Evolutionary conservation across 2,329 filamentous ascomycete genomes (phyloP).

Genomic region (Lecanosticta acicola): DNA sequence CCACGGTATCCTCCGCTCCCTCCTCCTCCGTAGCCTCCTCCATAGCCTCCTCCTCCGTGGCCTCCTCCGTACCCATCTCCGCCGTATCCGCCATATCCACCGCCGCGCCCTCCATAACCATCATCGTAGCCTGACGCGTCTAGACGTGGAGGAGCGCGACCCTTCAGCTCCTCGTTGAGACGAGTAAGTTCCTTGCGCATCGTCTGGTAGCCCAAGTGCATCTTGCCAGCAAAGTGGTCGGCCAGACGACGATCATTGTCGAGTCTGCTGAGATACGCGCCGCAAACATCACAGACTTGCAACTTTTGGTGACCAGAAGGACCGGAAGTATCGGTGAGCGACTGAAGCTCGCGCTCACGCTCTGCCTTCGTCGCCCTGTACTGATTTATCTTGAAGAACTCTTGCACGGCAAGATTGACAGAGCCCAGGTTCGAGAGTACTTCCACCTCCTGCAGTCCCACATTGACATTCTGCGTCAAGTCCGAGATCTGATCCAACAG

Average conservation of each 20-base stretch:
- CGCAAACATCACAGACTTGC: conserved; percentile 97
- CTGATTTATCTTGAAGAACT: conserved; percentile 78
- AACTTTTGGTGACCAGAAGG: conserved; percentile 95
- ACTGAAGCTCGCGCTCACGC: conserved; percentile 81
- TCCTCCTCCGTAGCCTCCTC: conserved; percentile 14
- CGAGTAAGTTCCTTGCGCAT: conserved; percentile 91
- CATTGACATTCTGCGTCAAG: conserved; percentile 69
- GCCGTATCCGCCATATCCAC: conserved; percentile 34
- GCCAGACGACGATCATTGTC: conserved; percentile 92
- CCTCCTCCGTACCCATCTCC: conserved; percentile 35
- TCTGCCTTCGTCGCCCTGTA: conserved; percentile 77
- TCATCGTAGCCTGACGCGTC: conserved; percentile 41
- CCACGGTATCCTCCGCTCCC: conserved; percentile 19
- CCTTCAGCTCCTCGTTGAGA: conserved; percentile 82
- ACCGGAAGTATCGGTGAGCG: conserved; percentile 83
- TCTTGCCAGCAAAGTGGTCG: conserved; percentile 98
- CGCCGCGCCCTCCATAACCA: conserved; percentile 36
- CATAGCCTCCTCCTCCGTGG: conserved; percentile 15
- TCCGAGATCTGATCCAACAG: conserved; percentile 78
- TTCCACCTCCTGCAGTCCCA: conserved; percentile 77
- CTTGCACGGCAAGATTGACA: conserved; percentile 76
- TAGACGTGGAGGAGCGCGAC: conserved; percentile 53
- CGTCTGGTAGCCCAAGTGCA: conserved; percentile 96
- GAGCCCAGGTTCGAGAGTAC: conserved; percentile 76
- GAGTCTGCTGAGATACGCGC: conserved; percentile 83